Conservation (phyloP, 2,329 filamentous ascomycete species). For the Colletotrichum gloeosporioides region DNA sequence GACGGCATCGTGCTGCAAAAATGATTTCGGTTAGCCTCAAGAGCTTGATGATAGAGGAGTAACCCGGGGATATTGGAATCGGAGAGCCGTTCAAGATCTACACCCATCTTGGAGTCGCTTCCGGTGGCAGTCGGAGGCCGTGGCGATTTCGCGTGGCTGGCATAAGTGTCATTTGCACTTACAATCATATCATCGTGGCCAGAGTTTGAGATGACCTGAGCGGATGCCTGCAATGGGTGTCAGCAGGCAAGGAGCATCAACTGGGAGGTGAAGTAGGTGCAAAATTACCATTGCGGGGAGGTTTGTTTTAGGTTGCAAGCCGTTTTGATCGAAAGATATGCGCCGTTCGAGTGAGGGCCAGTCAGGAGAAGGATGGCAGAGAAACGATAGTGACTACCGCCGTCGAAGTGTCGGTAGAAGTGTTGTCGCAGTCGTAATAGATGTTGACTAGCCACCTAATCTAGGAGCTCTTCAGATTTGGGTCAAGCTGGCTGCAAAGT, state of each 20-base stretch:
- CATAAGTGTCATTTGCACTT: conserved; percentile 49
- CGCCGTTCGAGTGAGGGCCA: background rate
- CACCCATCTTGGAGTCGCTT: background rate
- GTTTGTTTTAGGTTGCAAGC: background rate
- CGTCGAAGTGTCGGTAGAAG: background rate
- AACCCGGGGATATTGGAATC: background rate
- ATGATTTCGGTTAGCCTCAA: background rate
- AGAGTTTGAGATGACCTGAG: conserved; percentile 51
- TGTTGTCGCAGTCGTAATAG: background rate
- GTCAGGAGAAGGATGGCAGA: background rate
- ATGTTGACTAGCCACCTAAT: background rate
- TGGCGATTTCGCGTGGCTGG: background rate
- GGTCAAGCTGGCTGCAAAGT: background rate
- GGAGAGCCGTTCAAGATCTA: background rate
- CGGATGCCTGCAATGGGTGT: conserved; percentile 26
- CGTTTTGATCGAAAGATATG: background rate
- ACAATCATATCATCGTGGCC: conserved; percentile 99
- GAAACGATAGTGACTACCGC: background rate
- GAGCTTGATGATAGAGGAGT: background rate
- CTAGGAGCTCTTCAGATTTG: background rate
- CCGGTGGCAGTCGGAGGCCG: background rate
- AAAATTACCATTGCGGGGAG: background rate
- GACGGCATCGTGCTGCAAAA: conserved; percentile 85
- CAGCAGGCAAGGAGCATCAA: background rate
- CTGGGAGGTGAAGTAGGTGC: background rate